phyloP scores from a whole-genome alignment of 768 basidiomycete species.

The Lyophyllum semitale region DNA sequence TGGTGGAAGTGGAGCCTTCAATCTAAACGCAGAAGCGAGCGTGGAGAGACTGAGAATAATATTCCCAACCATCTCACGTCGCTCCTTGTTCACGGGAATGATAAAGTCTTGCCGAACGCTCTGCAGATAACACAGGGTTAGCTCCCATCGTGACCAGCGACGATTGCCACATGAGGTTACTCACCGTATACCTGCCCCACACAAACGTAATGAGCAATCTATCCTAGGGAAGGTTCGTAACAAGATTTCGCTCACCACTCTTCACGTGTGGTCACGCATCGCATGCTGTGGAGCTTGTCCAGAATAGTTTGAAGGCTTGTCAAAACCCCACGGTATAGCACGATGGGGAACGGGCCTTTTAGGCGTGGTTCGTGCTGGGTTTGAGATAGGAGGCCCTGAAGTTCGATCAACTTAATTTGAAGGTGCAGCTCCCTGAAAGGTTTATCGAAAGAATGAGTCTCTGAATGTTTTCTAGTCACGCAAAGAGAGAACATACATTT shows the following conservation, averaged over 20 bases:
- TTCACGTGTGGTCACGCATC: conserved; percentile 93
- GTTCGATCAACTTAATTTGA: conserved; percentile 85
- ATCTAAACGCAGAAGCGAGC: conserved; percentile 74
- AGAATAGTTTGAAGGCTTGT: conserved; percentile 83
- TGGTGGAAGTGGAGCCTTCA: conserved; percentile 93
- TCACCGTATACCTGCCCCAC: conserved; percentile 67
- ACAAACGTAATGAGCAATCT: conserved; percentile 1
- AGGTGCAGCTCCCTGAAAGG: conserved; percentile 87
- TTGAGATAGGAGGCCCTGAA: conserved; percentile 84
- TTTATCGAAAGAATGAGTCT: neutral
- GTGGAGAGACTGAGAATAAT: conserved; percentile 89
- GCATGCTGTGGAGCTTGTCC: conserved; percentile 92
- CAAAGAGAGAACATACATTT: conserved; percentile 61
- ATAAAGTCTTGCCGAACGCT: conserved; percentile 86
- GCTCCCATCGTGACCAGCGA: neutral
- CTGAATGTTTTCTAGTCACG: neutral
- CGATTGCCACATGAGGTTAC: conserved; percentile 19
- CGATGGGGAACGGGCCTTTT: conserved; percentile 92
- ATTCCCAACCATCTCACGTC: conserved; percentile 94
- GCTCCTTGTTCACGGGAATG: conserved; percentile 83
- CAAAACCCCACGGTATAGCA: conserved; percentile 81
- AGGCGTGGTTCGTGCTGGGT: conserved; percentile 92
- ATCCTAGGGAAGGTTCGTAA: conserved; percentile 12
- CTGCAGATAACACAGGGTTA: conserved; percentile 37
- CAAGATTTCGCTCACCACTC: conserved; percentile 67